These are phyloP conservation scores for Coccomyxa subellipsoidea DNA, from an alignment of 163 green algal genomes.

Conservation along the genomic window DNA sequence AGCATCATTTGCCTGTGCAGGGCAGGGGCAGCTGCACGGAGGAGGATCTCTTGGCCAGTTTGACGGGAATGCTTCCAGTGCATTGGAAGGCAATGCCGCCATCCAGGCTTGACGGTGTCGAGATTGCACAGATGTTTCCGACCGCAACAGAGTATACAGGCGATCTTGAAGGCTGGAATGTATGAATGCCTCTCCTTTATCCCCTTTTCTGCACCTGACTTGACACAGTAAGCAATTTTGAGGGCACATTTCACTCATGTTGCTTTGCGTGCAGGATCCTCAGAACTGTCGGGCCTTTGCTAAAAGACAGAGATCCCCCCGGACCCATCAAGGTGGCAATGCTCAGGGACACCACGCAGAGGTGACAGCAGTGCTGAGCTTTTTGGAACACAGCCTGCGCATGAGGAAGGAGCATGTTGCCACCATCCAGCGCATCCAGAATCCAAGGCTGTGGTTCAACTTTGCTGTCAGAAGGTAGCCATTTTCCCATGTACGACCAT, in stretches of 20 bases:
- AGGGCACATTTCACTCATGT: neutral
- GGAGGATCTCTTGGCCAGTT: neutral
- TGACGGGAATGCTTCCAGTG: neutral
- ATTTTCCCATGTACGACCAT: too few relatives aligned
- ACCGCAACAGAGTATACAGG: neutral
- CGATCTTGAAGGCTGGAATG: constrained; percentile 8
- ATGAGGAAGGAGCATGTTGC: neutral
- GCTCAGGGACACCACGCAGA: neutral
- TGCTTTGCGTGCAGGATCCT: neutral
- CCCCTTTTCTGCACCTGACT: too few relatives aligned
- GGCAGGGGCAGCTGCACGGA: neutral
- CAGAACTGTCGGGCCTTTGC: neutral
- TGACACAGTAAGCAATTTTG: too few relatives aligned
- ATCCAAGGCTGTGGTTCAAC: neutral
- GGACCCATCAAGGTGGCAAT: neutral
- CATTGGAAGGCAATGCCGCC: neutral
- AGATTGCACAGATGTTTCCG: neutral
- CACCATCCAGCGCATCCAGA: neutral
- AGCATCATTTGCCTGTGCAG: too few relatives aligned
- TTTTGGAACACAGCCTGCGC: neutral
- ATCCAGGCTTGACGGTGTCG: neutral
- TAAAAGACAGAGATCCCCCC: neutral
- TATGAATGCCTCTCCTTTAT: too few relatives aligned
- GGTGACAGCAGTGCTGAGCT: neutral
- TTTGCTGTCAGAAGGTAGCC: neutral